Base-by-base conservation (phyloP, 306 rosid genomes). In the Quillaja saponaria region DNA sequence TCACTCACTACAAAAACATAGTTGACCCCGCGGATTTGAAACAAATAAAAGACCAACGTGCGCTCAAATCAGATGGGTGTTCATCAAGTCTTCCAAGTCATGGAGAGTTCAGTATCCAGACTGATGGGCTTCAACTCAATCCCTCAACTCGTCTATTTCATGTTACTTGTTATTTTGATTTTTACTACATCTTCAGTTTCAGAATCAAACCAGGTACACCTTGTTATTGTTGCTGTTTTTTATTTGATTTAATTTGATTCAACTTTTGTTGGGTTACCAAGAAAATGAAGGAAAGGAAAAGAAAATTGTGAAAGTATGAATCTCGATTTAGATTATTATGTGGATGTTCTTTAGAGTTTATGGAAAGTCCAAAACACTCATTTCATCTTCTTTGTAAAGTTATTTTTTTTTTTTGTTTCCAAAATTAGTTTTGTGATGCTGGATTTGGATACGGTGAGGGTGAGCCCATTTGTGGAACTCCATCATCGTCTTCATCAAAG, bases 361-460 rank as follows among this genome's bases (percentile, higher is more conserved):
- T 13, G 12, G n/a, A 15, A 8, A 10, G 13, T 25, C 16, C 39
- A 4, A 45, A 45, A 38, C 10, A 18, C 15, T 4, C 17, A 17
- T 58, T 34, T 41, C 39, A 12, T 7, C 13, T 4, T 10, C 42
- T 13, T 16, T 49, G 7, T n/a, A 0, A 13, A 34, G 33, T 1
- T 50, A 0, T 6, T 56, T 2, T 10, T 34, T 55, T 15, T 1
- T 13, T 17, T 7, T 46, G 49, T 57, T n/a, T 4, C 9, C 7
- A 37, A 1, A 11, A 51, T 67, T 80, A 91, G 98, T 84, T 86
- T 66, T 88, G 92, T 67, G 88, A 82, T 34, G 85, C 90, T 68
- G 95, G 87, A 49, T 35, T 72, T 21, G 85, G 78, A 66, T 69
- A 64, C 33, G 88, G 69, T n/a, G n/a, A n/a, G n/a, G n/a, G n/a